These are phyloP conservation scores for Ustilago cynodontis DNA, from an alignment of 1,284 basidiomycete species.

Conservation along the genomic window DNA sequence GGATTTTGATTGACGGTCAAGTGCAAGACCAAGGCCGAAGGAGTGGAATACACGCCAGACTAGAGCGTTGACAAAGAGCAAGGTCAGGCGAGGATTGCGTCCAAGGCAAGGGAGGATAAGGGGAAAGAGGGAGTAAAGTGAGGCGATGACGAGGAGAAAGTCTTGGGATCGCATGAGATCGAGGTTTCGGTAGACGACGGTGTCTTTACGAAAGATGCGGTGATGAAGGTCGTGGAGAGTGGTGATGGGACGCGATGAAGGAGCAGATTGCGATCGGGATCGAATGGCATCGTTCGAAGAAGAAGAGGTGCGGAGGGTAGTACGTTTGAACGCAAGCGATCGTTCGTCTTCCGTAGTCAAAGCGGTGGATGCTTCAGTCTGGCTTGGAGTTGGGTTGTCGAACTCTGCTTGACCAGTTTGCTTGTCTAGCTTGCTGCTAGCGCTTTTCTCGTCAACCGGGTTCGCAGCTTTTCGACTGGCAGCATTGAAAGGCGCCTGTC, in stretches of 20 bases:
- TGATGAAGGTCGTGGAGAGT: constrained; percentile 88
- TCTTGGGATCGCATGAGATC: constrained; percentile 84
- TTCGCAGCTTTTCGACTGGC: constrained; percentile 53
- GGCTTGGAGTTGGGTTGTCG: constrained; percentile 38
- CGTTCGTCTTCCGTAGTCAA: constrained; percentile 40
- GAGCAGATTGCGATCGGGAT: constrained; percentile 15
- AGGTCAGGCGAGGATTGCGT: constrained; percentile 71
- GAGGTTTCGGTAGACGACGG: constrained; percentile 82
- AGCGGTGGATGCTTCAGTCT: constrained; percentile 52
- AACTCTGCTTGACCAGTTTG: constrained; percentile 15
- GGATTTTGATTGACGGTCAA: constrained; percentile 84
- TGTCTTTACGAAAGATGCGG: constrained; percentile 90
- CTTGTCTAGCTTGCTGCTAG: too few relatives aligned
- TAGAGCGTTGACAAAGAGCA: constrained; percentile 86
- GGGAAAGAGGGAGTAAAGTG: constrained; percentile 75
- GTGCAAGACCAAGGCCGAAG: constrained; percentile 84
- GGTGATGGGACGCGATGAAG: constrained; percentile 25
- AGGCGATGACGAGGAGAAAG: constrained; percentile 76
- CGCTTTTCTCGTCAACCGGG: too few relatives aligned
- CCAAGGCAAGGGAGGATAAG: constrained; percentile 52
- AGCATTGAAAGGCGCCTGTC: constrained; percentile 57
- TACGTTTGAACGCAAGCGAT: constrained; percentile 15
- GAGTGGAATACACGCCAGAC: constrained; percentile 90
- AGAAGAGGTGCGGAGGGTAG: constrained; percentile 30
- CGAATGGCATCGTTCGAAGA: constrained; percentile 49